phyloP scores from a whole-genome alignment of 208 protist species.

The Wallacemonas sp. region DNA sequence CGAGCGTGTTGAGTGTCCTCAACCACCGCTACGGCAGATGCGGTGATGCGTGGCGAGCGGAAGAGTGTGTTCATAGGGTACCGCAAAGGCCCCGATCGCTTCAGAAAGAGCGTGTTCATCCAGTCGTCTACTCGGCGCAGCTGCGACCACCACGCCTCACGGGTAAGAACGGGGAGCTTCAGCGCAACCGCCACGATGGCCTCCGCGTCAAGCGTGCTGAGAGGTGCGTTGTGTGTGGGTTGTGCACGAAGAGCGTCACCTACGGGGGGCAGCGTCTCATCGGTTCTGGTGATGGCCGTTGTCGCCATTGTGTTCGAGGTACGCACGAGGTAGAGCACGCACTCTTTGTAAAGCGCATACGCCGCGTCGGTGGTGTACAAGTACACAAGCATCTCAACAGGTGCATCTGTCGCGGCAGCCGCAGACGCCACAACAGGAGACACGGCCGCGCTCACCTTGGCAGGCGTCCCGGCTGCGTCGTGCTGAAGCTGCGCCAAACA shows the following conservation, averaged over 20 bases:
- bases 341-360: conserved; percentile 51
- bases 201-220: neutral
- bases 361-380: conserved; percentile 28
- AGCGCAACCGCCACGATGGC: neutral
- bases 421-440: neutral
- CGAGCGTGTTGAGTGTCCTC: no score
- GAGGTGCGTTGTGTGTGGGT: no score
- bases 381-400: conserved; percentile 19
- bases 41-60: neutral
- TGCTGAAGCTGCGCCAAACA: conserved; percentile 17
- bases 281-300: neutral
- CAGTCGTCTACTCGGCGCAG: conserved; percentile 8
- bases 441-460: conserved; percentile 3
- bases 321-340: conserved; percentile 32
- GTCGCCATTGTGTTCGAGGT: neutral
- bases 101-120: neutral
- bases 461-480: conserved; percentile 28
- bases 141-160: conserved; percentile 9
- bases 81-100: neutral
- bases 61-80: neutral
- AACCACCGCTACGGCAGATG: no score
- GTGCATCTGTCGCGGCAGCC: no score
- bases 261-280: neutral
- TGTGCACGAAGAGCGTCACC: no score
- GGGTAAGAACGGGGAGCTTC: neutral